Percentiles rank a stretch among this genome's conserved stretches.
Conservation (phyloP, 129 eudicot species). For the Lactuca sativa region DNA sequence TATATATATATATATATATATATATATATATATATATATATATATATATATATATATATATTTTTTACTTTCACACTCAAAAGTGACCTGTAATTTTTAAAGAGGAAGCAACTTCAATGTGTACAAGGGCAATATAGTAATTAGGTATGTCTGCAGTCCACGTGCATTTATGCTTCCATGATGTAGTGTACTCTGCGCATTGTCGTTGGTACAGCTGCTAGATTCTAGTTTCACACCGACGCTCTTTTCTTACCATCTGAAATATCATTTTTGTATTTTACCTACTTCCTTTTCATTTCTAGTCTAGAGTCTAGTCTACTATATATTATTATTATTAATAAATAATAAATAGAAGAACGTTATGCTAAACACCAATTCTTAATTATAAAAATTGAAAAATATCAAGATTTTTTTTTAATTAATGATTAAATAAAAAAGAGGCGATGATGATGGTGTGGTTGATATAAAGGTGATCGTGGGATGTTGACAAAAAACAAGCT, state of each 20-base stretch:
- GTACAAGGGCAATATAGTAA: slow-evolving; percentile 30
- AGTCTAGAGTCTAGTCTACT: no score
- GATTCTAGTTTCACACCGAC: slow-evolving; percentile 34
- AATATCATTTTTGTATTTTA: background rate
- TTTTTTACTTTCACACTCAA: background rate
- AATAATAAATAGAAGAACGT: background rate
- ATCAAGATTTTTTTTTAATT: background rate
- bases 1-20: background rate
- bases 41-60: background rate
- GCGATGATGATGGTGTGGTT: background rate
- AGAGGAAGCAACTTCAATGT: background rate
- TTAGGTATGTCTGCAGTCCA: slow-evolving; percentile 18
- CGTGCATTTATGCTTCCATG: slow-evolving; percentile 42
- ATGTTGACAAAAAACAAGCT: slow-evolving; percentile 35
- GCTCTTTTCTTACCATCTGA: slow-evolving; percentile 3
- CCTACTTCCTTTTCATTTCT: background rate
- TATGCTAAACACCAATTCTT: background rate
- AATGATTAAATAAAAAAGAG: background rate
- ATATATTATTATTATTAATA: no score
- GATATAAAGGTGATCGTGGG: slow-evolving; percentile 2
- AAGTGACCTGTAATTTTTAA: slow-evolving; percentile 12
- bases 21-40: background rate
- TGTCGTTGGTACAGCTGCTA: slow-evolving; percentile 39
- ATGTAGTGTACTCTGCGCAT: slow-evolving; percentile 28
- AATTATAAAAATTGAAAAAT: no score